Conservation (phyloP, 2,329 filamentous ascomycete species). For the Fusarium longipes region DNA sequence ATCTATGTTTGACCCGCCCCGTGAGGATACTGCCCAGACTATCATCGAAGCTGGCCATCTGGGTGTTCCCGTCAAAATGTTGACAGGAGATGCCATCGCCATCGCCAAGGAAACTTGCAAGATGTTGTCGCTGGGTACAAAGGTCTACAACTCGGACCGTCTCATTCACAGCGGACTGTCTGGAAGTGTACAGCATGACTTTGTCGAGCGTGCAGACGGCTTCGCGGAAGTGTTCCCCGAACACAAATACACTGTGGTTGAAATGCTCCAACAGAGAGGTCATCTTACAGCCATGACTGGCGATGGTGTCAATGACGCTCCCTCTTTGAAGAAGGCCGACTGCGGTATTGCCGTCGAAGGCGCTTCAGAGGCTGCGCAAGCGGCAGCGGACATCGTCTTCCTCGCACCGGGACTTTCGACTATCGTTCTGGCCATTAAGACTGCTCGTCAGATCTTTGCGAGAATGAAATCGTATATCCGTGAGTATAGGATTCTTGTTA, state of each 20-base stretch:
- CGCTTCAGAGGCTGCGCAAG: slow-evolving; percentile 24
- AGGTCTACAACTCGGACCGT: slow-evolving; percentile 25
- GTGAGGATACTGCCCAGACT: slow-evolving; percentile 20
- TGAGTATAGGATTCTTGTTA: fast-evolving
- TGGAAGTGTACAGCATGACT: slow-evolving; percentile 29
- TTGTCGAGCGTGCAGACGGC: slow-evolving; percentile 29
- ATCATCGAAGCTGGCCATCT: slow-evolving; percentile 30
- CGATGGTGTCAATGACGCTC: slow-evolving; percentile 23
- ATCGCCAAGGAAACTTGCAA: slow-evolving; percentile 34
- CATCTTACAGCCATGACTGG: slow-evolving; percentile 32
- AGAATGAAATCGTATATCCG: slow-evolving; percentile 35
- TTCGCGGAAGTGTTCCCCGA: slow-evolving; percentile 27
- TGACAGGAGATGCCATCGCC: slow-evolving; percentile 27
- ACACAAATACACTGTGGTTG: slow-evolving; percentile 26
- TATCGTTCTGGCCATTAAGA: slow-evolving; percentile 5
- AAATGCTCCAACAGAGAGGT: slow-evolving; percentile 24
- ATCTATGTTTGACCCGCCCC: slow-evolving; percentile 30
- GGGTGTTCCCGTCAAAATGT: slow-evolving; percentile 24
- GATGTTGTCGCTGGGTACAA: slow-evolving; percentile 21
- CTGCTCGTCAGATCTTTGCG: slow-evolving; percentile 18
- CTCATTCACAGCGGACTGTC: slow-evolving; percentile 17
- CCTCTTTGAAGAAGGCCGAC: slow-evolving; percentile 15
- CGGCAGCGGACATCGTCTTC: slow-evolving; percentile 27
- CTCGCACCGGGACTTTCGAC: slow-evolving; percentile 9
- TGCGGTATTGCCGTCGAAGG: slow-evolving; percentile 31